Evolutionary conservation across 257 asterid genomes (phyloP).

Genomic region (Rubia yunnanensis): DNA sequence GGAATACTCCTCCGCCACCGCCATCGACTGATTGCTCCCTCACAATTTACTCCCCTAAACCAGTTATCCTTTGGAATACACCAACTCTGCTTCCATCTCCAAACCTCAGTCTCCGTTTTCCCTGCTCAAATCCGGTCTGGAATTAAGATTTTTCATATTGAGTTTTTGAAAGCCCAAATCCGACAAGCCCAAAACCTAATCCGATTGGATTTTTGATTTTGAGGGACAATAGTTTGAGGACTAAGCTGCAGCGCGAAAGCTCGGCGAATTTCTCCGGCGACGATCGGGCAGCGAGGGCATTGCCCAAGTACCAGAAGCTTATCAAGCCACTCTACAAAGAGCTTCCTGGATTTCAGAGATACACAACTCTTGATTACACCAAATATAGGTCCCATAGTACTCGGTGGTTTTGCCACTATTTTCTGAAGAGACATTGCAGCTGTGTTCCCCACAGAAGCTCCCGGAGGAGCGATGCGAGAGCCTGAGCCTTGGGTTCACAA

Average conservation of each 20-base stretch:
- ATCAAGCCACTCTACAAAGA: slow-evolving; percentile 48
- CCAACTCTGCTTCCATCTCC: slow-evolving; percentile 16
- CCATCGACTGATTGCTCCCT: too few relatives aligned
- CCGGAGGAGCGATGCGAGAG: slow-evolving; percentile 31
- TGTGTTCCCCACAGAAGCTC: slow-evolving; percentile 29
- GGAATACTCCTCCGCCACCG: too few relatives aligned
- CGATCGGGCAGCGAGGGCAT: slow-evolving; percentile 18
- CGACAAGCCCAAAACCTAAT: slow-evolving; percentile 14
- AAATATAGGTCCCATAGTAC: slow-evolving; percentile 16
- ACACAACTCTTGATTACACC: slow-evolving; percentile 6
- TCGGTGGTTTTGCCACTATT: slow-evolving; percentile 28
- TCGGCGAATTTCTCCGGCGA: slow-evolving; percentile 20
- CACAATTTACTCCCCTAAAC: too few relatives aligned
- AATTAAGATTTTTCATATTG: slow-evolving; percentile 40
- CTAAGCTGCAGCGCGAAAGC: slow-evolving; percentile 32
- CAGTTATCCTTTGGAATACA: too few relatives aligned
- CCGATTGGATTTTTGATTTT: slow-evolving; percentile 21
- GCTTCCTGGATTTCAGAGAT: slow-evolving; percentile 46
- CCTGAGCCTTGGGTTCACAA: slow-evolving; percentile 38
- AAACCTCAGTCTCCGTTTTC: slow-evolving; percentile 42
- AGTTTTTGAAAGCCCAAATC: slow-evolving; percentile 43
- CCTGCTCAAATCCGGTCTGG: slow-evolving; percentile 49
- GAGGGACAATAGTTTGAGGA: slow-evolving; percentile 43
- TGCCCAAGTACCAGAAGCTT: slow-evolving; percentile 40
- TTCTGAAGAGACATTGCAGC: slow-evolving; percentile 34